These are phyloP conservation scores for Aspergillus mulundensis DNA, from an alignment of 495 filamentous ascomycete species.

Conservation along the genomic window DNA sequence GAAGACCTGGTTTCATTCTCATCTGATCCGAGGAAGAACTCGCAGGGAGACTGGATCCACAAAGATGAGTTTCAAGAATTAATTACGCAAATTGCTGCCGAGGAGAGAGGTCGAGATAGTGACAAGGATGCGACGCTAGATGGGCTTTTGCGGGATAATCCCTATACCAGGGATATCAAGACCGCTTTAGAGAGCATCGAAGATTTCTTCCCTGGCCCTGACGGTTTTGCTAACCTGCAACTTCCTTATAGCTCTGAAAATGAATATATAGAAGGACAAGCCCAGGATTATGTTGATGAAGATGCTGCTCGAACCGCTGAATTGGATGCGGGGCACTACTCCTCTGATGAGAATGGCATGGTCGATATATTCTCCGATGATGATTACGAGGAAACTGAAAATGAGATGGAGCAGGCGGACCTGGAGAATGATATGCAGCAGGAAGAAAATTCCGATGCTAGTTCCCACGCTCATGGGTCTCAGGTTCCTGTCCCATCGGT, in stretches of 20 bases:
- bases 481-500: neutral
- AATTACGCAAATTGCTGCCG: conserved; percentile 52
- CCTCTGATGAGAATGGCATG: conserved; percentile 50
- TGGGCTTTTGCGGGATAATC: conserved; percentile 51
- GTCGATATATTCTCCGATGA: conserved; percentile 19
- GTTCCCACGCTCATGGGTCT: conserved; percentile 2
- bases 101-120: conserved; percentile 56
- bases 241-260: neutral
- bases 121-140: conserved; percentile 54
- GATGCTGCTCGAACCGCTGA: conserved; percentile 44
- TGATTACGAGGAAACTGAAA: conserved; percentile 1
- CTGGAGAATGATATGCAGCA: conserved; percentile 3
- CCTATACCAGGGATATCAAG: conserved; percentile 57
- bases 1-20: conserved; percentile 85
- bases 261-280: conserved; percentile 28
- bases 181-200: conserved; percentile 78
- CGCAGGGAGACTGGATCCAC: conserved; percentile 78
- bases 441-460: conserved; percentile 10
- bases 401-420: conserved; percentile 15
- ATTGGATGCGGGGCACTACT: conserved; percentile 43
- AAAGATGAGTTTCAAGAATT: conserved; percentile 75
- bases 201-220: conserved; percentile 73
- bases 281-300: conserved; percentile 46
- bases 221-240: conserved; percentile 32
- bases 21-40: conserved; percentile 65